Percentiles rank a stretch among this genome's conserved stretches.
Conservation (phyloP, 352 stramenopile species). For the Phytophthora fragariaefolia region DNA sequence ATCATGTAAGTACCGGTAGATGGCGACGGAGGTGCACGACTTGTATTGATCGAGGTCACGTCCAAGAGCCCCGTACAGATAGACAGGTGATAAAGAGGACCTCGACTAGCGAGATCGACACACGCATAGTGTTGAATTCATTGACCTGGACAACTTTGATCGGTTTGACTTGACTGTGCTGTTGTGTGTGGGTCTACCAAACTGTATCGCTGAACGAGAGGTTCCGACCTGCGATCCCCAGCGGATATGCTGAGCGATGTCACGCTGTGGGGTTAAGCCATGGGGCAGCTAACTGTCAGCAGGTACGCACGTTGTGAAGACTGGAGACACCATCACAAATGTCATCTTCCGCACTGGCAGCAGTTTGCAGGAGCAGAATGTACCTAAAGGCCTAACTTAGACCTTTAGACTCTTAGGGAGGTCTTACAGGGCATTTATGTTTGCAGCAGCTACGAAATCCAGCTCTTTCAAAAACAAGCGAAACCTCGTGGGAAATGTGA, state of each 20-base stretch:
- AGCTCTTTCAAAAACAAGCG: too few relatives aligned
- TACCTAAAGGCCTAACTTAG: too few relatives aligned
- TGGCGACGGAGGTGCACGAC: conserved; percentile 12
- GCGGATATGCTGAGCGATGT: background rate
- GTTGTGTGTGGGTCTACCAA: too few relatives aligned
- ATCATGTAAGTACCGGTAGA: conserved; percentile 60
- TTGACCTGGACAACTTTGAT: conserved; percentile 2
- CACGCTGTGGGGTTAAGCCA: background rate
- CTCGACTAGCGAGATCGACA: conserved; percentile 25
- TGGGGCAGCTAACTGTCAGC: background rate
- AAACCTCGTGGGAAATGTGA: too few relatives aligned
- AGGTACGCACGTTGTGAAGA: background rate
- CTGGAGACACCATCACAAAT: background rate
- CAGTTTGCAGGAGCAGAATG: background rate
- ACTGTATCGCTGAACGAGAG: background rate
- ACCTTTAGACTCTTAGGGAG: too few relatives aligned
- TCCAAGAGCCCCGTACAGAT: conserved; percentile 14
- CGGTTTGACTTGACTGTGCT: background rate
- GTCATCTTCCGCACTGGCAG: background rate
- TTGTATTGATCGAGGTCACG: conserved; percentile 3
- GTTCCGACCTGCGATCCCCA: too few relatives aligned
- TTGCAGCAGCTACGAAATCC: too few relatives aligned
- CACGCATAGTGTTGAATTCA: conserved; percentile 13
- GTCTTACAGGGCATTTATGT: too few relatives aligned
- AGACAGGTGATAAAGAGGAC: conserved; percentile 26